A percentile compares a stretch with the other conserved stretches of the same genome.
phyloP scores from a whole-genome alignment of 2,329 filamentous ascomycete species.

The Trichoderma guizhouense region DNA sequence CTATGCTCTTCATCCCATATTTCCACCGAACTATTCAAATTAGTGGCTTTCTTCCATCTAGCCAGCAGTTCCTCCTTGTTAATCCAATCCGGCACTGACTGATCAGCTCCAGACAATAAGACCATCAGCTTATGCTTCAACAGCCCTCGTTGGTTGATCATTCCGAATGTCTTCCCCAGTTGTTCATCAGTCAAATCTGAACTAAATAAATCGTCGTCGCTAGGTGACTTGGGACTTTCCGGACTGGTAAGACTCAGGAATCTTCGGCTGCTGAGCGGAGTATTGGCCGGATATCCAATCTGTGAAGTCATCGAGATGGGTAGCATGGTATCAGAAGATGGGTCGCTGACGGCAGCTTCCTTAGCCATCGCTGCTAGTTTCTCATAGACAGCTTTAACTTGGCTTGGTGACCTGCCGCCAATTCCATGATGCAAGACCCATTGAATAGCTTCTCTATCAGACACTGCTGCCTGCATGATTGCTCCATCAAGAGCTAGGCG shows the following conservation, averaged over 20 bases:
- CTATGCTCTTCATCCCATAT: conserved; percentile 48
- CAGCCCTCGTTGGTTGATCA: conserved; percentile 35
- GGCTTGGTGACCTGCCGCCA: conserved; percentile 28
- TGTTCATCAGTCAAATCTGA: conserved; percentile 53
- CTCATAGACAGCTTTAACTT: conserved; percentile 33
- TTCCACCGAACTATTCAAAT: conserved; percentile 31
- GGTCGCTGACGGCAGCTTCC: conserved; percentile 25
- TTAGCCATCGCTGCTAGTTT: conserved; percentile 37
- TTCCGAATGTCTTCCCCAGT: conserved; percentile 54
- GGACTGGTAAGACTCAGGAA: conserved; percentile 46
- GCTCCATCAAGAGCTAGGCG: conserved; percentile 53
- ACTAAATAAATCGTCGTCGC: conserved; percentile 64
- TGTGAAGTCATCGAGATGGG: conserved; percentile 31
- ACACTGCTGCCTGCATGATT: conserved; percentile 62
- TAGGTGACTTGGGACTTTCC: conserved; percentile 45
- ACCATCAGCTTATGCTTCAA: conserved; percentile 39
- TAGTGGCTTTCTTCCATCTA: conserved; percentile 41
- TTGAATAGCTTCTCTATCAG: conserved; percentile 54
- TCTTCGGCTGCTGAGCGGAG: conserved; percentile 29
- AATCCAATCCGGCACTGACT: conserved; percentile 41
- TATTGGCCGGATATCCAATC: conserved; percentile 28
- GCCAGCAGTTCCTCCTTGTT: conserved; percentile 42
- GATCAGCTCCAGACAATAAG: conserved; percentile 44
- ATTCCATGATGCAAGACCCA: conserved; percentile 34
- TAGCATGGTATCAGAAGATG: conserved; percentile 30